Base-by-base conservation (phyloP, 371 early-diverging fungal species). In the Mucor indicus region DNA sequence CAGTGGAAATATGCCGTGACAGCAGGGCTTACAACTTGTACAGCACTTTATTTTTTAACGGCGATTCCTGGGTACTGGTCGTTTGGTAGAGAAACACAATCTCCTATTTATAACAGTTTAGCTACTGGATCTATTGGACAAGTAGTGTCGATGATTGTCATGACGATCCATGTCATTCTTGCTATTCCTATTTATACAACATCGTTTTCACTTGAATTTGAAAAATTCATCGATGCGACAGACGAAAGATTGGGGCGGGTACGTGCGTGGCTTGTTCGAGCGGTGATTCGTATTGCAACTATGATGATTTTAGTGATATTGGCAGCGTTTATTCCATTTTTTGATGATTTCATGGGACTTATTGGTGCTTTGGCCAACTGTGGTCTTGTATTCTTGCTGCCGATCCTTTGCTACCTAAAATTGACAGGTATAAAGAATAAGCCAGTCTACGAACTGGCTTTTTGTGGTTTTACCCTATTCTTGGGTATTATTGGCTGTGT, bases 161-260 rank as follows among this genome's bases (percentile, higher is more conserved):
- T 93, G 65, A 89, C 91, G 0, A 79, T 86, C 22, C 93, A 93
- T 57, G 91, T 92, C 35, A 67, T 92, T 16, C 64, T 92, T n/a
- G 92, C 93, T 33, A 85, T 88, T 44, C 95, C 93, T 1, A 81
- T 93, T 20, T 80, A 89, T 50, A 69, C 91, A 38, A 88, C 90
- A 3, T 84, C 92, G 5, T 89, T 95, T 53, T 83, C 90, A 25
- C 65, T 85, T 20, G 87, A 89, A 55, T 72, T 86, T 27, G 89
- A 89, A 60, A 55, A 72, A 11, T 81, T 73, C 38, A 30, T 73
- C 38, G 53, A 62, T 17, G 54, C 53, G 40, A 48, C 61, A 12
- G 71, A 71, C 13, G 64, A 65, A 19, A 49, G 57, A 17, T 33
- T 62, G 19, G 75, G 75, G n/a, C 53, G 50, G 17, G 15, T 70